Base-by-base conservation (phyloP, 768 basidiomycete genomes). In the Boletus barrowsii region DNA sequence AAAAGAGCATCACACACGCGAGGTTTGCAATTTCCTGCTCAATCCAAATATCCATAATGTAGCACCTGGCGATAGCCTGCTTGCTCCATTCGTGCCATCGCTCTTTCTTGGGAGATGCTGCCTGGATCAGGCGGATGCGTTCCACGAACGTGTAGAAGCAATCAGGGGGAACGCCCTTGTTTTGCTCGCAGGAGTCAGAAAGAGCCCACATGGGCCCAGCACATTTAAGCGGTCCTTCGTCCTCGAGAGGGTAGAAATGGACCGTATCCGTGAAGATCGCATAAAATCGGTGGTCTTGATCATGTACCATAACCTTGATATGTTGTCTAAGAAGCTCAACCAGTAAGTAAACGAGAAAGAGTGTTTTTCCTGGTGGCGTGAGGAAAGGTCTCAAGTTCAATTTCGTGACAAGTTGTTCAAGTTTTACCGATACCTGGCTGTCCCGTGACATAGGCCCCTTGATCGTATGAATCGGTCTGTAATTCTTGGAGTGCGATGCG, bases 11-110 rank as follows among this genome's bases (percentile, higher is more conserved):
- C 14, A 37, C 36, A 14, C 14, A 54, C 48, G 26, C 33, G 4
- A 47, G 53, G 2, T 42, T 9, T 15, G 0, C 10, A 15, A 54
- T 15, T 20, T 54, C 56, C 4, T 46, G 1, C 15, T 40, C 22
- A 3, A 24, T 29, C 52, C 51, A 57, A 32, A 56, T 26, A 17
- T 53, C 29, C 55, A 52, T 55, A 0, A 51, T n/a, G 4, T 42
- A 51, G 18, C 32, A 11, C 10, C 4, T 0, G 3, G 45, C 44
- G 0, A 22, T 24, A 22, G 6, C 4, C 3, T 46, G 36, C 15
- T 44, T 43, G 14, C 13, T 37, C 36, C 36, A 37, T 37, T 37
- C 36, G 6, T 15, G 11, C 36, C 36, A 37, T 8, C 20, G 24
- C 0, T 9, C 3, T 3, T 8, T 6, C 10, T 42, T 10, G 5